Evolutionary conservation across 805 yeast species (phyloP), one percentile per base, ranked within the genome.

Genomic region (Sugiyamaella floridensis): DNA sequence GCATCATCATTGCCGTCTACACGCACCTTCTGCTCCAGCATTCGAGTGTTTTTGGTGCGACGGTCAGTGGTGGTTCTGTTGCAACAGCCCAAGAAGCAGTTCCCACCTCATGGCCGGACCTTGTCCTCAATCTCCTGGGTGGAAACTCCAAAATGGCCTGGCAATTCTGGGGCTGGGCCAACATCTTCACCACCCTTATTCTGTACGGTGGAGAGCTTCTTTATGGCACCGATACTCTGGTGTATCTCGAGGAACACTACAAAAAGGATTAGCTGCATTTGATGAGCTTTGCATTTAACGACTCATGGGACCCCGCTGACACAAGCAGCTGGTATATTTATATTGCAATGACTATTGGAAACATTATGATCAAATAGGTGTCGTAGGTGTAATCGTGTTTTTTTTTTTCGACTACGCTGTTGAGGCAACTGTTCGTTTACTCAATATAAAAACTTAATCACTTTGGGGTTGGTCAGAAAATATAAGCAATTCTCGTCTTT

Each of bases 101-200:
- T 10, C 28, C 15, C n/a, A 20, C 19, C 11, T 40, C 47, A 12
- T 41, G 50, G 50, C 44, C 16, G 15, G 29, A 20, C 19, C 45
- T 41, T 18, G 37, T 45, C 22, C 37, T 40, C 26, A 19, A 40
- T 14, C 22, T 46, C 20, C 18, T 49, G 73, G 78, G 44, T 76
- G 83, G 65, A 41, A 64, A 59, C 50, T 61, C 70, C 10, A 62
- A 67, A 16, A 56, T 57, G 52, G 85, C 96, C n/a, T 86, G 95
- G 88, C 89, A 89, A 62, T 86, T 93, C 66, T 92, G 99, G 98
- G 88, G 90, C 62, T 92, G 98, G 98, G 79, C 87, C 54, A 92
- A 92, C 66, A 86, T 92, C 74, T 82, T 85, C 59, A 77, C 85
- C 50, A 86, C 95, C 10, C 71, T 93, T 52, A 72, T 81, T n/a